Conservation (phyloP, 1,139 yeast species). For the Kurtzmaniella quercitrusa region DNA sequence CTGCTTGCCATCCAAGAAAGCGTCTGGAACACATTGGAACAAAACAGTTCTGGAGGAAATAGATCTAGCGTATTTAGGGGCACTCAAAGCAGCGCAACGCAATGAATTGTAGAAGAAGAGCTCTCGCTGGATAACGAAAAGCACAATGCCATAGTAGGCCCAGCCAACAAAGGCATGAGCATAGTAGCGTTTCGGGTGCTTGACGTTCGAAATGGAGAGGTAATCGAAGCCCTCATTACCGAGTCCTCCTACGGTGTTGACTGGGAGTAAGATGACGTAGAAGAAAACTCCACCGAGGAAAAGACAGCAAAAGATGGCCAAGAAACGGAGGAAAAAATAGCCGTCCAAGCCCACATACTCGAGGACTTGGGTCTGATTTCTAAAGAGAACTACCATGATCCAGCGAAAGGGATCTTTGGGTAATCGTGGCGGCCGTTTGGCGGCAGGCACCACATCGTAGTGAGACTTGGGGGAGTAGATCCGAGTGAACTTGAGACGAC, state of each 20-base stretch:
- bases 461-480: conserved; percentile 68
- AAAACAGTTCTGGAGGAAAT: conserved; percentile 76
- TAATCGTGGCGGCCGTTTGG: conserved; percentile 57
- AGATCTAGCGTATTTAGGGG: conserved; percentile 73
- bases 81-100: conserved; percentile 74
- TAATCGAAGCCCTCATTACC: conserved; percentile 64
- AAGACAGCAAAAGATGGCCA: conserved; percentile 41
- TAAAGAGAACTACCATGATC: conserved; percentile 51
- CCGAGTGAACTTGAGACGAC: conserved; percentile 53
- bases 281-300: conserved; percentile 37
- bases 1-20: conserved; percentile 59
- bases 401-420: conserved; percentile 63
- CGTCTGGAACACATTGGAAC: conserved; percentile 75
- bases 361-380: conserved; percentile 61
- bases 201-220: conserved; percentile 72
- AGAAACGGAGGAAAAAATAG: conserved; percentile 59
- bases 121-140: conserved; percentile 77
- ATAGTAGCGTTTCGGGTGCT: conserved; percentile 56
- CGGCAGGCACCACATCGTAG: conserved; percentile 54
- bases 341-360: conserved; percentile 54
- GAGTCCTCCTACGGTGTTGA: conserved; percentile 61
- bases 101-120: conserved; percentile 73
- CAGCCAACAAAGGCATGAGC: conserved; percentile 85
- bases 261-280: conserved; percentile 58
- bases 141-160: conserved; percentile 66